Base-by-base conservation (phyloP, 164 flowering plant genomes). In the Berberis vulgaris region DNA sequence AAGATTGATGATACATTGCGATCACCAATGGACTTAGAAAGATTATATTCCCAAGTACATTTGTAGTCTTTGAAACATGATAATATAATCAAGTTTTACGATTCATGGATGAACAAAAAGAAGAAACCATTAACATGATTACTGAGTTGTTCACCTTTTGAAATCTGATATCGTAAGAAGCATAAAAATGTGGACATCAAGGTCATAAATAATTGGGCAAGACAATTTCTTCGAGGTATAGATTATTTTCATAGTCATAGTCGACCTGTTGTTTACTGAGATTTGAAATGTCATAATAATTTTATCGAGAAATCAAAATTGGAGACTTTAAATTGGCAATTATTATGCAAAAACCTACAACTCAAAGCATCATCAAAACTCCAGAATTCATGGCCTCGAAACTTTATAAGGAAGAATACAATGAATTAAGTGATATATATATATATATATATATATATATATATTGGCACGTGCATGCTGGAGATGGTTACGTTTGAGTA, bases 61-160 rank as follows among this genome's bases (percentile, higher is more conserved):
- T 74, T 91, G 62, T 73, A 78, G 64, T 77, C 91, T 4, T 55
- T 91, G 70, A 86, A 81, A 46, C 90, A 91, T 78, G 84, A 79
- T 39, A 87, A 84, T 49, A 80, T 91, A n/a, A 78, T 86, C 39
- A 91, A 77, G 77, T 75, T 78, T 54, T 80, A 76, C 63, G 54
- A 76, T 70, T 91, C 88, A 46, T 88, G 97, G 97, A 82, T 91
- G 54, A 94, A 88, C 76, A 85, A 87, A 53, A 65, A 72, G 71
- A 80, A 76, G 61, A 84, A 81, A 87, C 87, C 6, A 75, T 91
- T 42, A 91, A 91, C 75, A 78, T 88, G 78, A 88, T 91, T 44
- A 88, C 97, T 0, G 97, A 91, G 79, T 67, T 88, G 57, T 91
- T 91, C 71, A 88, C 88, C 54, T 91, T 96, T 42, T 96, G 97